These are phyloP conservation scores for Xylaria multiplex DNA, from an alignment of 2,329 filamentous ascomycete species.

Conservation along the genomic window DNA sequence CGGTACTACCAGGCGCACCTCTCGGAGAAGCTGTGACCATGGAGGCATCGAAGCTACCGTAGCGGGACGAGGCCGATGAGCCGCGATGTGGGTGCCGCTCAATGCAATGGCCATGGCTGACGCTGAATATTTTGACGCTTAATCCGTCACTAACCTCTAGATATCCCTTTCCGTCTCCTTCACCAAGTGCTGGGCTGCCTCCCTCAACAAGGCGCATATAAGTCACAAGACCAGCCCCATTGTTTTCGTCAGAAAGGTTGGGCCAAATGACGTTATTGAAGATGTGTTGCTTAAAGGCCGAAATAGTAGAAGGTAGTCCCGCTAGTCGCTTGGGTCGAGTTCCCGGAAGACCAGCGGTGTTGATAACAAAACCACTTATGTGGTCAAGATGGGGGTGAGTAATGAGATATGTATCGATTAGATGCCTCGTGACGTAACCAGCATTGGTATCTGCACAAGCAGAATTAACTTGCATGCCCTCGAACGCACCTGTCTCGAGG, in stretches of 20 bases:
- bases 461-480: conserved; percentile 77
- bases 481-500: conserved; percentile 77
- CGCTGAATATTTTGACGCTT: conserved; percentile 85
- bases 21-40: conserved; percentile 42
- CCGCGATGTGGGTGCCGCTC: conserved; percentile 75
- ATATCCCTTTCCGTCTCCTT: conserved; percentile 83
- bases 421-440: conserved; percentile 77
- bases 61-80: conserved; percentile 62
- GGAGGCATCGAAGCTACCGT: conserved; percentile 59
- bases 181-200: conserved; percentile 83
- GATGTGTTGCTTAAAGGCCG: conserved; percentile 90
- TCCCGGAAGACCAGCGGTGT: conserved; percentile 86
- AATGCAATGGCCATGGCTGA: conserved; percentile 91
- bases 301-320: conserved; percentile 86
- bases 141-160: conserved; percentile 88
- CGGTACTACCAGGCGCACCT: conserved; percentile 40
- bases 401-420: conserved; percentile 89
- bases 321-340: conserved; percentile 86
- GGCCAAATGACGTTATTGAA: conserved; percentile 99
- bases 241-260: conserved; percentile 95
- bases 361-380: conserved; percentile 89
- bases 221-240: conserved; percentile 89
- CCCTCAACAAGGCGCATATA: conserved; percentile 90
- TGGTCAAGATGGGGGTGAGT: conserved; percentile 98
- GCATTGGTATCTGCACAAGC: conserved; percentile 79